Conservation (phyloP, 176 grass and related monocot species). For the Phoenix dactylifera region DNA sequence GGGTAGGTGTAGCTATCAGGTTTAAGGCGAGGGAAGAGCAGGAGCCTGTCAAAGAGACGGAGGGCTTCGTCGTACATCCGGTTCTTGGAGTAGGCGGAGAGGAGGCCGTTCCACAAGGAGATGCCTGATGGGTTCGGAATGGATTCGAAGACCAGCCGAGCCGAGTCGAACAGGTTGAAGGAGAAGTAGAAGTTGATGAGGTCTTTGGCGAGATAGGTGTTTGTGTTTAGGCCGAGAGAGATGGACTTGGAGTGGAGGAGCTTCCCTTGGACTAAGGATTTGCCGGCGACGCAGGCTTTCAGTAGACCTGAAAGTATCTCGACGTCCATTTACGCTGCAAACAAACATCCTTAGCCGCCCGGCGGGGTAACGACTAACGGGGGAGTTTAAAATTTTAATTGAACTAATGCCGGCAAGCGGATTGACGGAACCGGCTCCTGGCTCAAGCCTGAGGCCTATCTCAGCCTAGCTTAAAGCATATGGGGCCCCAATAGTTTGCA, state of each 20-base stretch:
- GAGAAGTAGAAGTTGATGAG: slow-evolving; percentile 25
- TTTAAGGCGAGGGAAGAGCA: not conserved
- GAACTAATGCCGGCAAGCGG: no score
- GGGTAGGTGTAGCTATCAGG: slow-evolving; percentile 19
- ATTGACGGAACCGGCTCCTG: no score
- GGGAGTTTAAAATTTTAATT: no score
- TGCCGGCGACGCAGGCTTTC: slow-evolving; percentile 1
- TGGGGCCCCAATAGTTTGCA: no score
- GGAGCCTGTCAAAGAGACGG: slow-evolving; percentile 9
- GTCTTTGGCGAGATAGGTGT: not conserved
- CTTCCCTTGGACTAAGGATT: slow-evolving; percentile 9
- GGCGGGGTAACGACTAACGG: no score
- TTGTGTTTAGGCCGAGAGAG: not conserved
- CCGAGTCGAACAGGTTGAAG: slow-evolving; percentile 7
- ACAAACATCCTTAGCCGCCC: no score
- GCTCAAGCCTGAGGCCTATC: no score
- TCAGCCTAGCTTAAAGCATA: no score
- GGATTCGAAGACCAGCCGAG: slow-evolving; percentile 11
- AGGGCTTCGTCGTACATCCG: slow-evolving; percentile 6
- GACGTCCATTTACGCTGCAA: not conserved
- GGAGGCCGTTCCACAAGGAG: slow-evolving; percentile 19
- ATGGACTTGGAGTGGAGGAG: slow-evolving; percentile 17
- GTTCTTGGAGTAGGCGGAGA: slow-evolving; percentile 18
- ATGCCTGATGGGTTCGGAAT: not conserved
- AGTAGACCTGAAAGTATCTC: slow-evolving; percentile 1